Base-by-base conservation (phyloP, 2,329 filamentous ascomycete genomes). In the Penicillium sp. region DNA sequence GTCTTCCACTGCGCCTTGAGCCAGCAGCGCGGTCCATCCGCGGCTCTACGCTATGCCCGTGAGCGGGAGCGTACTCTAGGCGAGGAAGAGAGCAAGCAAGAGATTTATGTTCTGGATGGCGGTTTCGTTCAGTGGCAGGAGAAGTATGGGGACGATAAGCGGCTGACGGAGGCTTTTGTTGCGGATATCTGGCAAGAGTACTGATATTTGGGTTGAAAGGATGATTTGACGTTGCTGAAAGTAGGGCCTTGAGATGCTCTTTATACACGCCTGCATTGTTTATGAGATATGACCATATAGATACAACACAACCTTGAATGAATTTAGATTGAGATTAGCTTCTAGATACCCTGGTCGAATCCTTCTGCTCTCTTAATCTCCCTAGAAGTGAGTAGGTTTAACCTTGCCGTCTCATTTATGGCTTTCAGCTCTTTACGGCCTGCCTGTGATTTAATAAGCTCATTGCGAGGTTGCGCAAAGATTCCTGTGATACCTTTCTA, bases 1-100 rank as follows among this genome's bases (percentile, higher is more conserved):
- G 87, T 99, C 1, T 99, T 99, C 77, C 95, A 99, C 80, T 99
- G 95, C 79, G 91, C 91, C 19, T 82, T 98, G 59, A 94, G 90
- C 68, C 95, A 98, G 81, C 91, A 97, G 80, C 85, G 95, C 0
- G 95, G 95, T 0, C 95, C 95, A 0, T 86, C 86, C 55, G 93
- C 94, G 3, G 95, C 95, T 3, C 79, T 97, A 69, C 84, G 85
- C 71, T 98, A 97, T 76, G 74, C 73, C 0, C 74, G 79, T 5
- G 90, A 93, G 79, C 83, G 88, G 51, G 87, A 90, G 68, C 81
- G 84, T 57, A 62, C 83, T 65, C 71, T 82, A 35, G 81, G 79
- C 4, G 70, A 69, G 22, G 77, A 79, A 47, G 77, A 79, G 67
- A 73, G 66, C 65, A 69, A 71, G 63, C 94, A 97, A 81, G 86